A percentile compares a stretch with the other conserved stretches of the same genome.
Evolutionary conservation across 2,329 filamentous ascomycete species (phyloP).

Genomic region (Exophiala mesophila): DNA sequence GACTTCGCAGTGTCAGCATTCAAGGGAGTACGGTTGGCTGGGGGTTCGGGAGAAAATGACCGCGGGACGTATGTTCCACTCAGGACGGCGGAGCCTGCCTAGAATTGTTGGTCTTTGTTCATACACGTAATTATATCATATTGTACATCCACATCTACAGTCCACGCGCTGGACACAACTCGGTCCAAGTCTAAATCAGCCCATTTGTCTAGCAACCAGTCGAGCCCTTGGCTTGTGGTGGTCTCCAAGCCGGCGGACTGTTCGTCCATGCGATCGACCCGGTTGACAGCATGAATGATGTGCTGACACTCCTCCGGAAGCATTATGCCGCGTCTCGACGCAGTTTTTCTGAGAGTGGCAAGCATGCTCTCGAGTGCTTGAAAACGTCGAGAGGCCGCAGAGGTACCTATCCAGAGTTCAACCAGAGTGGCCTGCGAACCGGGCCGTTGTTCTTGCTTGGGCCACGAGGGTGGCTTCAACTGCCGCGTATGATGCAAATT

Average conservation of each 20-base stretch:
- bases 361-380: slow-evolving; percentile 28
- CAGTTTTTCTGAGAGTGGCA: slow-evolving; percentile 30
- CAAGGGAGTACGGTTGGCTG: slow-evolving; percentile 7
- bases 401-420: slow-evolving; percentile 27
- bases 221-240: slow-evolving; percentile 23
- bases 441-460: slow-evolving; percentile 19
- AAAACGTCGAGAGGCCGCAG: slow-evolving; percentile 28
- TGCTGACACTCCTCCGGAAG: slow-evolving; percentile 21
- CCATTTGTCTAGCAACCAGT: slow-evolving; percentile 31
- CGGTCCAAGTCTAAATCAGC: slow-evolving; percentile 21
- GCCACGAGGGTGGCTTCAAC: slow-evolving; percentile 13
- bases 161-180: background rate
- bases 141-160: background rate
- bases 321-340: slow-evolving; percentile 22
- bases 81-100: slow-evolving; percentile 37
- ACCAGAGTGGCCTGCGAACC: slow-evolving; percentile 28
- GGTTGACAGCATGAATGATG: slow-evolving; percentile 22
- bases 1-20: slow-evolving; percentile 27
- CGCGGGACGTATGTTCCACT: slow-evolving; percentile 39
- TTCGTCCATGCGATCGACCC: slow-evolving; percentile 10
- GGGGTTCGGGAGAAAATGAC: slow-evolving; percentile 33
- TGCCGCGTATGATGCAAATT: slow-evolving; percentile 24
- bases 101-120: background rate
- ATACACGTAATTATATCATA: background rate
- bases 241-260: no score